Evolutionary conservation across 2,329 filamentous ascomycete species (phyloP), one percentile per base, ranked within the genome.

Genomic region (Cladosporium sp.): DNA sequence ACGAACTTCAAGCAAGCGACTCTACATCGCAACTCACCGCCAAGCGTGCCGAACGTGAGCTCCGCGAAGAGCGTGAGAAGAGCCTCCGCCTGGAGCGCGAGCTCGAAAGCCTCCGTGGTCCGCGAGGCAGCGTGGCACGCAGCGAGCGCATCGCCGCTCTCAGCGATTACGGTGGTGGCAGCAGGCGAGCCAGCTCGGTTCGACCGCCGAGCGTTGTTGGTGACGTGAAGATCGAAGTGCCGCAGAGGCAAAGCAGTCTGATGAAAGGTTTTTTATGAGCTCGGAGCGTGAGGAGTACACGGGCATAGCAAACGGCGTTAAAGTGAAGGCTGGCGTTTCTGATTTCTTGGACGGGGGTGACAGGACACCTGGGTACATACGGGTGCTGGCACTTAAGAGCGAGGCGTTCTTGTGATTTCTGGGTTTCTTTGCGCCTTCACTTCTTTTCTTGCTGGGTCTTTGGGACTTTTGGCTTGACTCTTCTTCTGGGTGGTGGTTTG

Each of bases 1-100:
- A 97, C 71, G 93, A 97, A 72, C 84, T 99, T 36, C 93, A 99
- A 73, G 86, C 89, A 14, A 89, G 86, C 14, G 93, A 97, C 74
- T 92, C 89, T 20, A 81, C 86, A 11, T 88, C 87, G 49, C 91
- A 97, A 73, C 82, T 97, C 42, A 82, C 87, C 25, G 88, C 90
- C 25, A 88, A 93, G 59, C 87, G 93, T 43, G 91, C 91, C 15
- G 93, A 99, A 74, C 86, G 93, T 43, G 93, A 97, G 69, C 82
- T 97, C 15, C 84, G 91, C 6, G 91, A 97, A 73, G 93, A 96
- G 75, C 85, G 84, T 62, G 94, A 97, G 75, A 93, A 89, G 75
- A 82, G 80, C 1, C 76, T 92, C 28, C 82, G 88, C 34, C 79
- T 97, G n/a, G 92, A 97, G 75, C 85, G 92, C 50, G 93, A 97